Evolutionary conservation across 2,329 filamentous ascomycete genomes (phyloP).

Genomic region (Cercospora zeae-maydis): DNA sequence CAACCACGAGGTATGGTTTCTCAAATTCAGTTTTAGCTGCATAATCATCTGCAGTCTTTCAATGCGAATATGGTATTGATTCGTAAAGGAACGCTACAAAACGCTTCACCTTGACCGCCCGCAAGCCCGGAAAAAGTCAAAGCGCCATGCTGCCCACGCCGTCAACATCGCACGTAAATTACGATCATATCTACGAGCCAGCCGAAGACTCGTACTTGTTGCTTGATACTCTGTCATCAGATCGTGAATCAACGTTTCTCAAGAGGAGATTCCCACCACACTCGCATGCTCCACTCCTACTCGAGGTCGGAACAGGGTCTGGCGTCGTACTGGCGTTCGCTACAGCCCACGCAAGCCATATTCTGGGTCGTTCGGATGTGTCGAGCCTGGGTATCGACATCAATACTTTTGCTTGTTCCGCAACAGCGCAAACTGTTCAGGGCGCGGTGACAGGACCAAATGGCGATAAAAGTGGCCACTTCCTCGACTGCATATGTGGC

Average conservation of each 20-base stretch:
- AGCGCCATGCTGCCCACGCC: conserved; percentile 81
- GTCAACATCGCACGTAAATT: conserved; percentile 85
- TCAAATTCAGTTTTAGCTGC: not conserved
- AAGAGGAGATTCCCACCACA: conserved; percentile 53
- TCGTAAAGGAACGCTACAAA: not conserved
- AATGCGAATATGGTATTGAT: not conserved
- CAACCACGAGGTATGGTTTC: not conserved
- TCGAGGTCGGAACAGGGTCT: conserved; percentile 88
- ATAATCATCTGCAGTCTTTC: not conserved
- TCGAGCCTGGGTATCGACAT: conserved; percentile 78
- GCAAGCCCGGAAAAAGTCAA: not conserved
- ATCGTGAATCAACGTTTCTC: conserved; percentile 66
- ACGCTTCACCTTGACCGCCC: not conserved
- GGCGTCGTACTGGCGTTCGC: conserved; percentile 91
- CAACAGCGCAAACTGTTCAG: conserved; percentile 66
- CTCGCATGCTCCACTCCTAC: conserved; percentile 53
- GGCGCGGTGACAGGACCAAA: conserved; percentile 44
- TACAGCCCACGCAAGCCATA: conserved; percentile 65
- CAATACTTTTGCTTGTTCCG: conserved; percentile 76
- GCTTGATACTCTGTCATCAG: conserved; percentile 80
- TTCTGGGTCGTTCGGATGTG: conserved; percentile 70
- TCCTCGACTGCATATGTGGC: conserved; percentile 64
- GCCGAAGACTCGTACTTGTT: conserved; percentile 94
- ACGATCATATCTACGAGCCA: conserved; percentile 87
- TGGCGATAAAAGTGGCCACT: conserved; percentile 41